phyloP scores from a whole-genome alignment of 345 rosid species.

The Gossypium rotundifolium region DNA sequence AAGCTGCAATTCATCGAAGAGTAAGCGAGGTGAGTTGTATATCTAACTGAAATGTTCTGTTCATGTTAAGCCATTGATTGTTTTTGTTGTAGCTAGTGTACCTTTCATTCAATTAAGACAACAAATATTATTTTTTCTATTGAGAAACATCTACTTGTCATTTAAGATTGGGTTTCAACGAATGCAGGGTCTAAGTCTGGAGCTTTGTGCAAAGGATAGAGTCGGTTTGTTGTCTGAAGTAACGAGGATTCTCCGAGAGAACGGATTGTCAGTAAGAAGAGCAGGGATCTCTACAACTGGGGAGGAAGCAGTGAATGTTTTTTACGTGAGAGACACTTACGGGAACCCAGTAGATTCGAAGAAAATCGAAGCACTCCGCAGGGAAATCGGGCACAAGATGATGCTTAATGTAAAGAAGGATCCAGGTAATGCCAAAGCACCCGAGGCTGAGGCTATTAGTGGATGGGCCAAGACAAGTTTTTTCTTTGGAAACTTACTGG shows the following conservation, averaged over 20 bases:
- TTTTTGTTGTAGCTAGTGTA: not conserved
- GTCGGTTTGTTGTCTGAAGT: constrained; percentile 29
- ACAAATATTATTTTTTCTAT: not conserved
- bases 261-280: constrained; percentile 70
- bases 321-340: constrained; percentile 40
- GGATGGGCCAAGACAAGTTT: constrained; percentile 81
- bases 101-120: no score
- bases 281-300: constrained; percentile 87
- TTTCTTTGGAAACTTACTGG: constrained; percentile 82
- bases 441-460: constrained; percentile 40
- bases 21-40: constrained; percentile 66
- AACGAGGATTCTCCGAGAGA: constrained; percentile 78
- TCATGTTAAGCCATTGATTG: not conserved
- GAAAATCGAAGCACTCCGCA: constrained; percentile 70
- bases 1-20: constrained; percentile 84
- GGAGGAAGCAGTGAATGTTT: constrained; percentile 77
- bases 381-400: constrained; percentile 81
- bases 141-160: not conserved
- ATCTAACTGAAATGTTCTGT: not conserved
- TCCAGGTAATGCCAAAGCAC: constrained; percentile 36
- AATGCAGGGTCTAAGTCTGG: constrained; percentile 39
- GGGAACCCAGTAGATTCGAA: constrained; percentile 37
- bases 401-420: constrained; percentile 73
- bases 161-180: not conserved
- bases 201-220: constrained; percentile 81